Base-by-base conservation (phyloP, 371 early-diverging fungal genomes). In the Circinella umbellata region DNA sequence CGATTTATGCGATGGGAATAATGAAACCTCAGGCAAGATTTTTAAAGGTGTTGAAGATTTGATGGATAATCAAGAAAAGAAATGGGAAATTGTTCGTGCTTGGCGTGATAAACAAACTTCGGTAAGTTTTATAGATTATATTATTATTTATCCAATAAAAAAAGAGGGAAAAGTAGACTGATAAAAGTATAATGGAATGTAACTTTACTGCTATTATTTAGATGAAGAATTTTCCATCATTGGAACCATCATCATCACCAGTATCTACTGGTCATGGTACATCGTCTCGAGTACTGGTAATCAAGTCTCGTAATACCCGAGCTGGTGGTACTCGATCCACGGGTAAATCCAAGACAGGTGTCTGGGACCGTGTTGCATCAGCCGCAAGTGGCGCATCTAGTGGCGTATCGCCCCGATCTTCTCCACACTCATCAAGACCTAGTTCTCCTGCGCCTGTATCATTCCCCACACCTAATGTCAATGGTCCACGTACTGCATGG, bases 41-140 rank as follows among this genome's bases (percentile, higher is more conserved):
- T 72, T 89, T 37, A 77, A 80, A 55, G 87, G 83, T 17, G 80
- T 87, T 8, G 87, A 84, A 38, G 85, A 86, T 17, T 69, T 88
- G 63, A 64, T 88, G 69, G 87, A 89, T 66, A 70, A 79, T 7
- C 84, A 84, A 11, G 80, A 73, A n/a, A 90, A 91, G 74, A 85
- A 84, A 68, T 78, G 75, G 39, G 91, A 89, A 37, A 76, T 94
- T 75, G 75, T 92, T 39, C 79, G 88, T 17, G 88, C 85, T 0
- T 92, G 90, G 91, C 87, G 92, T 46, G 92, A 93, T 74, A 88
- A 80, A 54, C 89, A 90, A 67, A 85, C 86, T 17, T 77, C 80
- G 64, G 89, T 86, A 76, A 69, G 72, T 67, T 27, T 27, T 27
- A 27, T 27, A 27, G 2, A 27, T 27, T 27, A 27, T 27, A 27